A percentile compares a stretch with the other conserved stretches of the same genome.
phyloP scores from a whole-genome alignment of 179 eudicot genomes.

The Corrigiola litoralis region DNA sequence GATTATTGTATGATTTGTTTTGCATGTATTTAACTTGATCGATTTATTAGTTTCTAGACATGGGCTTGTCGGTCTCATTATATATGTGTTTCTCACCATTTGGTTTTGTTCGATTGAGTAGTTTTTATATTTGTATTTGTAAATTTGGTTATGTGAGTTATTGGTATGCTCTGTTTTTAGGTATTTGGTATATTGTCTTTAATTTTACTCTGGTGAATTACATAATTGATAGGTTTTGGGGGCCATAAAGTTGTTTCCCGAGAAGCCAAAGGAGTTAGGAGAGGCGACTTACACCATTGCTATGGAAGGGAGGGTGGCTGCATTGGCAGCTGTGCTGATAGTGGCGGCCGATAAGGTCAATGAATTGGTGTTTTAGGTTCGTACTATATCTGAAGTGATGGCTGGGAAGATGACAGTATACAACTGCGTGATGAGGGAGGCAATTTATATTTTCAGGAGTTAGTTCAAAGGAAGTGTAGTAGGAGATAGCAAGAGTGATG shows the following conservation, averaged over 20 bases:
- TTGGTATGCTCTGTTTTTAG: too few species aligned
- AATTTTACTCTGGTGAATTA: too few species aligned
- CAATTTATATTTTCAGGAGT: conserved; percentile 15
- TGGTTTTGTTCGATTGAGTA: too few species aligned
- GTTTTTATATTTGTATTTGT: too few species aligned
- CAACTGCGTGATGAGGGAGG: conserved; percentile 31
- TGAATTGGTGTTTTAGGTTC: conserved; percentile 23
- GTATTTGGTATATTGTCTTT: too few species aligned
- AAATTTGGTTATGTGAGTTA: too few species aligned
- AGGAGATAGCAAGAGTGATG: conserved; percentile 5
- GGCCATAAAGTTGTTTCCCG: conserved; percentile 24
- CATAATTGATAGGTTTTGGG: conserved; percentile 26
- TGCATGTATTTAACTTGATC: too few species aligned
- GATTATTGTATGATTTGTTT: too few species aligned
- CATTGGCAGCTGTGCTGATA: conserved; percentile 32
- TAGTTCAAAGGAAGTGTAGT: neutral
- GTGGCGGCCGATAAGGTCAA: conserved; percentile 34
- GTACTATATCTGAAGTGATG: conserved; percentile 14
- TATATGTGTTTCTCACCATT: too few species aligned
- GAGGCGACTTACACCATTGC: conserved; percentile 36
- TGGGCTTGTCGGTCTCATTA: too few species aligned
- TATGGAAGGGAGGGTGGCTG: conserved; percentile 30
- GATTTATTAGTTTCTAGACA: too few species aligned
- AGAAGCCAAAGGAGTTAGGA: conserved; percentile 28
- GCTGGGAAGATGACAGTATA: conserved; percentile 31